Conservation (phyloP, 164 flowering plant genomes). For the grape (Vitis vinifera) region ASM3070453v1 NC_081817.1:15846501-15847000, state of each 20-base stretch:
- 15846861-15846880: conserved; percentile 75
- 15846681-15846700: conserved; percentile 71
- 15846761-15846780: conserved; percentile 65
- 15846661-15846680: conserved; percentile 87
- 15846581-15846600: conserved; percentile 89
- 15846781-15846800: conserved; percentile 53
- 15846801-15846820: conserved; percentile 64
- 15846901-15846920: conserved; percentile 86
- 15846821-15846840: conserved; percentile 79
- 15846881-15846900: conserved; percentile 65
- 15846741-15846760: conserved; percentile 81
- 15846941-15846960: conserved; percentile 76
- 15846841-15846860: conserved; percentile 94
- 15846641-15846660: conserved; percentile 82
- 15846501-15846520: conserved; percentile 81
- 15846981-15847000: conserved; percentile 80
- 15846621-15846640: conserved; percentile 89
- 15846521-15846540: conserved; percentile 71
- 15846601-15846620: conserved; percentile 82
- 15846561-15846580: conserved; percentile 60
- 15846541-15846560: conserved; percentile 58
- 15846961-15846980: conserved; percentile 73
- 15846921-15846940: conserved; percentile 94
- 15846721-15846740: conserved; percentile 84
- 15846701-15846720: conserved; percentile 85